Conservation (phyloP, 148 eudicot genomes). For the Talinum fruticosum region DNA sequence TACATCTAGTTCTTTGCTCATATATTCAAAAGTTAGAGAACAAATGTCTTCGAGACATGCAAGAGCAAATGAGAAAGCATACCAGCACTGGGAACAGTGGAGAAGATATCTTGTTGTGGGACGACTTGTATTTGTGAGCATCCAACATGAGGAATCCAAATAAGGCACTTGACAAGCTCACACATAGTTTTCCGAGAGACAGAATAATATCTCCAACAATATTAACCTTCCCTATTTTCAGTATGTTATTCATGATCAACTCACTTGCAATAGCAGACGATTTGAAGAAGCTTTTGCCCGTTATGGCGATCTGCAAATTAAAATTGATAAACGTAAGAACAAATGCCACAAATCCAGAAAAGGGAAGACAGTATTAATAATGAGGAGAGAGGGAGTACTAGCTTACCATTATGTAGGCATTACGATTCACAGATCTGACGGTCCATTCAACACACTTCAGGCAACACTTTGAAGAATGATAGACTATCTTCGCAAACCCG, state of each 20-base stretch:
- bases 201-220: conserved; percentile 89
- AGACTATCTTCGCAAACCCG: conserved; percentile 52
- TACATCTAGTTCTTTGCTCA: too few relatives aligned
- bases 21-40: too few relatives aligned
- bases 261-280: conserved; percentile 96
- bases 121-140: conserved; percentile 66
- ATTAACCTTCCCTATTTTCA: conserved; percentile 88
- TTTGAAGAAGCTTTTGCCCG: conserved; percentile 91
- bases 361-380: background rate
- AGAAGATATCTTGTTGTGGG: conserved; percentile 91
- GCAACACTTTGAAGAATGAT: conserved; percentile 55
- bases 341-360: background rate
- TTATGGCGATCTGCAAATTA: conserved; percentile 78
- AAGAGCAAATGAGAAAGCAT: conserved; percentile 24
- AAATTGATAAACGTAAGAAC: background rate
- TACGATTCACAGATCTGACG: conserved; percentile 80
- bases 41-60: background rate
- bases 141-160: conserved; percentile 84
- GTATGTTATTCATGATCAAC: conserved; percentile 78
- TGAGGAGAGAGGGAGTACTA: background rate
- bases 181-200: conserved; percentile 86
- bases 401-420: conserved; percentile 91
- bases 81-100: conserved; percentile 95
- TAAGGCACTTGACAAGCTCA: conserved; percentile 79
- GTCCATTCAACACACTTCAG: conserved; percentile 72